Percentiles rank a stretch among this genome's conserved stretches.
phyloP scores from a whole-genome alignment of 352 stramenopile species.

The Globisporangium nodosum region DNA sequence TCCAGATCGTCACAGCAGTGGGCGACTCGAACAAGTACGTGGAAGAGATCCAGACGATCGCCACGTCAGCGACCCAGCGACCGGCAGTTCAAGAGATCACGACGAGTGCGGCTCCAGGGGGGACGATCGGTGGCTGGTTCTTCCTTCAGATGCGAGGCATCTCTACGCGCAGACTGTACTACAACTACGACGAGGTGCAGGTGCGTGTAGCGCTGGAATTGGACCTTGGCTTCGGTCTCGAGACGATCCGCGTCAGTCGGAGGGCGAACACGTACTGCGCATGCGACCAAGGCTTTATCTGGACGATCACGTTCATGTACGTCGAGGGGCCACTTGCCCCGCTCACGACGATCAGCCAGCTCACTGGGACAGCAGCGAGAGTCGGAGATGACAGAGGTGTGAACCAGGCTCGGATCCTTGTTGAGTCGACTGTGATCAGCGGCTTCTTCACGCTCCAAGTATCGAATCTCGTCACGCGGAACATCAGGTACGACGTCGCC shows the following conservation, averaged over 20 bases:
- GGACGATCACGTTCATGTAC: constrained; percentile 76
- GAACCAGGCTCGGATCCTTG: constrained; percentile 33
- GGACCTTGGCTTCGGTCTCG: constrained; percentile 60
- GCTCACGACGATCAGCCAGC: constrained; percentile 34
- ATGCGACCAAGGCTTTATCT: constrained; percentile 65
- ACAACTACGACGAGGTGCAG: constrained; percentile 64
- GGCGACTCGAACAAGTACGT: constrained; percentile 46
- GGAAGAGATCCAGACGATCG: constrained; percentile 68
- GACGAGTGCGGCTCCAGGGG: constrained; percentile 52
- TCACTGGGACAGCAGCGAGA: constrained; percentile 45
- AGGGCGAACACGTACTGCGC: constrained; percentile 64
- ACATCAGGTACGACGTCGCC: constrained; percentile 59
- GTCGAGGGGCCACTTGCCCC: constrained; percentile 47
- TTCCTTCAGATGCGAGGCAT: constrained; percentile 48
- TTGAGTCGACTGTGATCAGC: constrained; percentile 54
- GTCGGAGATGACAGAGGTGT: constrained; percentile 55
- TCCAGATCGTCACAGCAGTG: constrained; percentile 64
- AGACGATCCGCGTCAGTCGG: constrained; percentile 53
- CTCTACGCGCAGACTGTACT: constrained; percentile 50
- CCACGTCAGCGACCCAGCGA: constrained; percentile 44
- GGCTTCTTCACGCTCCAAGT: constrained; percentile 67
- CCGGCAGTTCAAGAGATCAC: constrained; percentile 69
- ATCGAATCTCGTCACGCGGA: constrained; percentile 44
- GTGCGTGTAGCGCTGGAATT: constrained; percentile 65
- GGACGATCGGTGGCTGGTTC: constrained; percentile 72